Conservation (phyloP, 352 stramenopile species). For the Thraustochytrium striatum region DNA sequence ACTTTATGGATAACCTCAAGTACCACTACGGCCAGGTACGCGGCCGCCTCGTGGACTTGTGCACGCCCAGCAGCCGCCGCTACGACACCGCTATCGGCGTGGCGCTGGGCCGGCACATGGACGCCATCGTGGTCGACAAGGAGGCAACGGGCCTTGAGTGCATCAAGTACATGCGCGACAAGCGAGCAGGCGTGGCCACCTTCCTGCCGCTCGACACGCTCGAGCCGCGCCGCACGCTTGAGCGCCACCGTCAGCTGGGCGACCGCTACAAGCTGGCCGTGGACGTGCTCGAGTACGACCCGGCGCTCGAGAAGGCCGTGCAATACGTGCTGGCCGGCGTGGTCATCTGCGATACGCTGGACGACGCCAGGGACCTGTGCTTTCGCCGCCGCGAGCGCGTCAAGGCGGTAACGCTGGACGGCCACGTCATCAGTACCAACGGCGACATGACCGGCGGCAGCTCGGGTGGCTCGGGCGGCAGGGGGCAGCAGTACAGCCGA, state of each 20-base stretch:
- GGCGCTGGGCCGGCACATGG: slow-evolving; percentile 95
- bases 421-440: slow-evolving; percentile 93
- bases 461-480: slow-evolving; percentile 55
- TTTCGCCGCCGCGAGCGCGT: slow-evolving; percentile 58
- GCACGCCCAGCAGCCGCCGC: slow-evolving; percentile 87
- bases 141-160: slow-evolving; percentile 70
- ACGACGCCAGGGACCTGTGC: slow-evolving; percentile 77
- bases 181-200: slow-evolving; percentile 83
- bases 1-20: slow-evolving; percentile 58
- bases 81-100: slow-evolving; percentile 96
- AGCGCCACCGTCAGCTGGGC: slow-evolving; percentile 84
- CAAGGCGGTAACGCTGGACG: slow-evolving; percentile 78
- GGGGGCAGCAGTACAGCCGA: slow-evolving; percentile 13
- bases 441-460: slow-evolving; percentile 95
- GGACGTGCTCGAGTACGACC: slow-evolving; percentile 91
- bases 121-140: slow-evolving; percentile 82
- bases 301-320: slow-evolving; percentile 83
- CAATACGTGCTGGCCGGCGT: slow-evolving; percentile 90
- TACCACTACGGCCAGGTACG: slow-evolving; percentile 77
- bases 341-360: slow-evolving; percentile 91
- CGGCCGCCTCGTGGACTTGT: slow-evolving; percentile 92
- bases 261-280: slow-evolving; percentile 84
- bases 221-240: slow-evolving; percentile 77
- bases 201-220: slow-evolving; percentile 97
- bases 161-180: slow-evolving; percentile 88